A percentile compares a stretch with the other conserved stretches of the same genome.
Conservation (phyloP, 768 basidiomycete genomes). For the Lactarius vividus region DNA sequence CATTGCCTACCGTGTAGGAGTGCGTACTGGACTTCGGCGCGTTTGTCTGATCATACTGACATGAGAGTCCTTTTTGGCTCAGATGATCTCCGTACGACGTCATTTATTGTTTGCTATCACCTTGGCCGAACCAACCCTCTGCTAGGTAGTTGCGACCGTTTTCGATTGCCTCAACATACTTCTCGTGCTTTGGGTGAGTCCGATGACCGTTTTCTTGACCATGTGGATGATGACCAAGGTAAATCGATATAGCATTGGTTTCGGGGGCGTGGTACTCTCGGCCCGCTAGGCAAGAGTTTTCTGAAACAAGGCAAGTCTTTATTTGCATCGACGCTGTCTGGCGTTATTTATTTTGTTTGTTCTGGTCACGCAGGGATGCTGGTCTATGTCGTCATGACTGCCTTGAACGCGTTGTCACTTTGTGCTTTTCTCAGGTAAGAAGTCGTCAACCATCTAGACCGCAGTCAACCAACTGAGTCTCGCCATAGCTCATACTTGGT, state of each 20-base stretch:
- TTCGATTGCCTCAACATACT: slow-evolving; percentile 22
- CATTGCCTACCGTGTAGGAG: slow-evolving; percentile 18
- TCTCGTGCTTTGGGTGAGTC: slow-evolving; percentile 16
- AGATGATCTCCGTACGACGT: slow-evolving; percentile 18
- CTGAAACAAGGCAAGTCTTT: slow-evolving; percentile 23
- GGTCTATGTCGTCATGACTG: slow-evolving; percentile 23
- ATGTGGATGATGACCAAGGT: not conserved
- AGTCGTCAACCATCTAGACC: not conserved
- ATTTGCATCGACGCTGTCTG: no score
- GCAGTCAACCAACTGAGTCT: not conserved
- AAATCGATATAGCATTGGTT: slow-evolving; percentile 17
- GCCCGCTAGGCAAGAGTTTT: slow-evolving; percentile 23
- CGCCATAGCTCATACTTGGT: slow-evolving; percentile 6
- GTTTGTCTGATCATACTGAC: not conserved
- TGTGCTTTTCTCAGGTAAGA: slow-evolving; percentile 20
- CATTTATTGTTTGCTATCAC: not conserved
- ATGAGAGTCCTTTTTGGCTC: not conserved
- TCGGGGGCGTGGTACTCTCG: slow-evolving; percentile 9
- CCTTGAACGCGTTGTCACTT: slow-evolving; percentile 22
- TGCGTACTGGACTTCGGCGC: slow-evolving; percentile 2
- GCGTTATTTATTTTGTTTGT: not conserved
- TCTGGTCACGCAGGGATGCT: slow-evolving; percentile 17
- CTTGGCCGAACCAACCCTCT: not conserved
- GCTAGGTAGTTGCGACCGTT: slow-evolving; percentile 7
- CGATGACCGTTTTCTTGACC: not conserved